Evolutionary conservation across 345 rosid species (phyloP), one percentile per base, ranked within the genome.

Genomic region (Camelina laxa): DNA sequence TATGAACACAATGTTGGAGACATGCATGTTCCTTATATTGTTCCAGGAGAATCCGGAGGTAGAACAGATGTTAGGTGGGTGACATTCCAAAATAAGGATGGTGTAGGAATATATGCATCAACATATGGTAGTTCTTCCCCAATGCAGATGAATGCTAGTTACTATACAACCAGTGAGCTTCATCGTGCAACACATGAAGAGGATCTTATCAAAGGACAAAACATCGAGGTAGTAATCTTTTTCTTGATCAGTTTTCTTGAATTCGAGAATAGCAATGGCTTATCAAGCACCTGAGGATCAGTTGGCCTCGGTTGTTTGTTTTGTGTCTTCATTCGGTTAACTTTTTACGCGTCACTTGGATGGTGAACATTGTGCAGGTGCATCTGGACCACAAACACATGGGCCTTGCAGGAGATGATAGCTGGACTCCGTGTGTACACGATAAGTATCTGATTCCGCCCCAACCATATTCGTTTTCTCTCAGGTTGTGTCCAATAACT

Each of bases 381-480:
- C 99, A 95, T 82, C 93, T 95, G 8, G 97, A 95, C 83, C 97
- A 95, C 82, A 90, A 87, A 80, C 99, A 95, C 84, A 95, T 90
- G 96, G 99, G 97, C 2, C 3, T 88, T 17, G 97, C 88, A 6
- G 99, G 99, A 75, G 99, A 92, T 47, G 99, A 92, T 84, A 95
- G 97, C 77, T 95, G 97, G 97, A 76, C 91, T 2, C 97, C 97
- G 0, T 79, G 87, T 63, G 91, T 88, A 59, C 96, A 95, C 7
- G 88, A 89, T 15, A 85, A 92, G 67, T 90, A 86, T 77, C 80
- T 92, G 69, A 72, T 92, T 81, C 91, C 96, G 19, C 84, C 97
- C 0, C 80, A 80, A 65, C 87, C 91, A 13, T 90, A 87, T 75
- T 87, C 96, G 0, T 90, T 87, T 72, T 82, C 89, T 15, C 60